Evolutionary conservation across 495 filamentous ascomycete genomes (phyloP), one percentile per base, ranked within the genome.

Genomic region (Penicillium lagena): DNA sequence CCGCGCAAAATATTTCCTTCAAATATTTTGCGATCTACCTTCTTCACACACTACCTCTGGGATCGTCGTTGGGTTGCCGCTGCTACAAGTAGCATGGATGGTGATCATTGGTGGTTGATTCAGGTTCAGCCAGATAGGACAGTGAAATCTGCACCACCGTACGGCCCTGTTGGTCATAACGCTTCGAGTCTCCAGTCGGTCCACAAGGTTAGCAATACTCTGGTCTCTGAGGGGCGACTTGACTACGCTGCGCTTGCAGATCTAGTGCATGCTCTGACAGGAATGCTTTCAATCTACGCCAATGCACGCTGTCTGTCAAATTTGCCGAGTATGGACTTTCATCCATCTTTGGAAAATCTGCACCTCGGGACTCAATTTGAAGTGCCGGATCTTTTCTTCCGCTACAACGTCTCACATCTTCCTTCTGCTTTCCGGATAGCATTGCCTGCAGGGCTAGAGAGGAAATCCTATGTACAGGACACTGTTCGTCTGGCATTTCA

Each of bases 91-190:
- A 84, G 82, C 60, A 73, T 86, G 62, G 77, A 77, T 51, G 86
- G 87, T 33, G 86, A 93, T 61, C 70, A 66, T 28, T 93, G 86
- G 83, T 90, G 82, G 78, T 63, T 90, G 43, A 61, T 85, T 30
- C 80, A 85, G 62, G 53, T 83, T 68, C 57, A 54, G 39, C 39
- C 61, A 35, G 28, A 50, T 29, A 43, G 49, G 13, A 7, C 52
- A 14, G 12, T 49, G 30, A 52, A 47, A 27, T 30, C 14, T 14
- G 47, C 43, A 32, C 17, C 38, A 15, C 27, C 41, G 1, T 49
- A 50, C 13, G 36, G 33, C 33, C 10, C 47, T 35, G 41, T 29
- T 34, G 42, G 37, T 8, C 42, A 50, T 12, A 42, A 29, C 9
- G 37, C 47, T 22, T 22, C 22, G 7, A 33, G 37, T 43, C 42